Evolutionary conservation across 805 yeast species (phyloP).

Genomic region (Kuraishia ogatae): DNA sequence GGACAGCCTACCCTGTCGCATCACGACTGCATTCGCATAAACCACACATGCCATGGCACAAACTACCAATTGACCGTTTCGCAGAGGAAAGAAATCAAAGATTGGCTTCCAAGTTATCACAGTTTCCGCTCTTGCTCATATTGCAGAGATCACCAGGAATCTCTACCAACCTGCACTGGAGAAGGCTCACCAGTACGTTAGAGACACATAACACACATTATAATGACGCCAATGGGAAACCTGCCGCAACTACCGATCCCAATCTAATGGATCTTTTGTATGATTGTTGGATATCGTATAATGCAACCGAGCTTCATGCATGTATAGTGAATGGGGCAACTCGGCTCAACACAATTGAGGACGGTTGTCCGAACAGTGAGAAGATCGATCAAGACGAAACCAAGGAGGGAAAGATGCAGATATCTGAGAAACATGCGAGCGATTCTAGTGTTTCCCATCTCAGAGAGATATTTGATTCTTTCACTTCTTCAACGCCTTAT

Average conservation of each 20-base stretch:
- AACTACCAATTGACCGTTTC: background rate
- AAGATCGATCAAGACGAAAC: too few relatives aligned
- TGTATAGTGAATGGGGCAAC: conserved; percentile 1
- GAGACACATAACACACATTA: conserved; percentile 11
- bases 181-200: conserved; percentile 10
- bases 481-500: background rate
- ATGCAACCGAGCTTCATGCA: background rate
- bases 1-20: background rate
- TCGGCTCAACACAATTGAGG: background rate
- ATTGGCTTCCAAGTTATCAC: conserved; percentile 6
- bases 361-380: background rate
- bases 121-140: conserved; percentile 13
- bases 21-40: background rate
- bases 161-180: conserved; percentile 7
- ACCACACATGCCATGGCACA: background rate
- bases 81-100: background rate
- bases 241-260: conserved; percentile 9
- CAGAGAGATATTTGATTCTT: background rate
- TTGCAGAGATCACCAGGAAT: conserved; percentile 1
- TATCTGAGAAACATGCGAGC: background rate
- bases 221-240: conserved; percentile 4
- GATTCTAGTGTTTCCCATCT: background rate
- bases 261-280: conserved; percentile 11
- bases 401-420: background rate
- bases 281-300: conserved; percentile 12